These are phyloP conservation scores for Aspergillus sp. DNA, from an alignment of 2,329 filamentous ascomycete species.

Conservation along the genomic window DNA sequence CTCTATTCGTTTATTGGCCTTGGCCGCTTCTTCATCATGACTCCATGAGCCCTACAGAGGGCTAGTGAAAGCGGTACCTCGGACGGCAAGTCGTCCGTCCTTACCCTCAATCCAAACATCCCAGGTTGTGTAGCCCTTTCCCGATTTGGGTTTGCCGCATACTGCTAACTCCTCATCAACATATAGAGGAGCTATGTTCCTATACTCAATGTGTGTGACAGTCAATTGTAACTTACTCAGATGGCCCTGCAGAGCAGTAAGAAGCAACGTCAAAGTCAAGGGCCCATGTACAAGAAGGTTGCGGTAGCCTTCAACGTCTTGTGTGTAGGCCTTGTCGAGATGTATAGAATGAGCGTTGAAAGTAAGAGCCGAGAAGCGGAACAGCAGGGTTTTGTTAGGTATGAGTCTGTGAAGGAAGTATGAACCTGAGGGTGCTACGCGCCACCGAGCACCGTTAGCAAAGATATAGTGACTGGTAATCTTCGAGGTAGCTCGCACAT, in stretches of 20 bases:
- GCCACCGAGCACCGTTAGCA: conserved; percentile 23
- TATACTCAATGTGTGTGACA: conserved; percentile 69
- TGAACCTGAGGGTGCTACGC: conserved; percentile 52
- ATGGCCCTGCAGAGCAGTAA: conserved; percentile 66
- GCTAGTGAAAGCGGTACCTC: conserved; percentile 50
- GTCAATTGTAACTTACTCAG: conserved; percentile 38
- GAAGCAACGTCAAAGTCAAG: conserved; percentile 73
- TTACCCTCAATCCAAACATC: conserved; percentile 67
- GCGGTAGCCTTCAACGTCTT: conserved; percentile 70
- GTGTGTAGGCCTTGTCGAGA: conserved; percentile 71
- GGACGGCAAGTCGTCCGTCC: conserved; percentile 65
- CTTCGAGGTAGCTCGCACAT: conserved; percentile 32
- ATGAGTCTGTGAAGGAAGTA: conserved; percentile 62
- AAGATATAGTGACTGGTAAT: conserved; percentile 7
- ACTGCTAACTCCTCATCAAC: conserved; percentile 70
- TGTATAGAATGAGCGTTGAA: conserved; percentile 94
- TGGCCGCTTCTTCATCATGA: too few species aligned
- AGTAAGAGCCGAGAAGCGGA: conserved; percentile 86
- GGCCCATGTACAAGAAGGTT: conserved; percentile 85
- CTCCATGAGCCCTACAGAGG: not conserved
- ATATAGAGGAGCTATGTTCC: conserved; percentile 80
- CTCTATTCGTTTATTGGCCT: not conserved
- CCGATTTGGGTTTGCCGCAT: conserved; percentile 60
- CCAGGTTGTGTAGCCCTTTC: conserved; percentile 50
- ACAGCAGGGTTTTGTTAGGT: conserved; percentile 73